These are phyloP conservation scores for Voacanga thouarsii DNA, from an alignment of 257 asterid species.

Conservation along the genomic window DNA sequence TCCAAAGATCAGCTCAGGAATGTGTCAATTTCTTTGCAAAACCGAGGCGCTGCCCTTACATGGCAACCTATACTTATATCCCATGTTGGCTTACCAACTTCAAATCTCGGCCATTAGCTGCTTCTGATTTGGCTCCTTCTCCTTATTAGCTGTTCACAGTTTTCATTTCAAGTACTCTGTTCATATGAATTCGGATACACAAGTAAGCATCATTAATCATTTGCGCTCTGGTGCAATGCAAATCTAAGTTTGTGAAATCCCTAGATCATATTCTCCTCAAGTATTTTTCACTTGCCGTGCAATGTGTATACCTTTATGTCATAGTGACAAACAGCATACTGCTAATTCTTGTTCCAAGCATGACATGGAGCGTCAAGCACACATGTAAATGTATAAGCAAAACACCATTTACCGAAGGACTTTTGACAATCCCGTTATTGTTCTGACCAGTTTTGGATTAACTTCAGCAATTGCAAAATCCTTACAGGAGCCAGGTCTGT, in stretches of 20 bases:
- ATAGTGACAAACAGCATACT: background rate
- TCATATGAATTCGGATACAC: background rate
- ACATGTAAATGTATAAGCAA: background rate
- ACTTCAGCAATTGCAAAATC: background rate
- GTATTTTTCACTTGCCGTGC: background rate
- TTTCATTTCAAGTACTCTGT: background rate
- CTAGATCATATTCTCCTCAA: background rate
- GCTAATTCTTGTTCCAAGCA: background rate
- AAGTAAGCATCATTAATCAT: background rate
- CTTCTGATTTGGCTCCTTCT: slow-evolving; percentile 37
- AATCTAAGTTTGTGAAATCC: background rate
- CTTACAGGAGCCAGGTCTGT: background rate
- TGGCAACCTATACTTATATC: slow-evolving; percentile 24
- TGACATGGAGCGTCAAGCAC: background rate
- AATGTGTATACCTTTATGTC: background rate
- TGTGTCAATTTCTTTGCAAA: slow-evolving; percentile 45
- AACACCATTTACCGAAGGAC: background rate
- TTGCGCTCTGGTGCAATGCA: background rate
- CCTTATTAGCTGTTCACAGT: slow-evolving; percentile 18
- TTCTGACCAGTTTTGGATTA: background rate
- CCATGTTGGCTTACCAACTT: slow-evolving; percentile 49
- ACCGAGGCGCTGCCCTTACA: slow-evolving; percentile 45
- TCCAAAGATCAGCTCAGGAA: slow-evolving; percentile 50
- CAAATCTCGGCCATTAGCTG: slow-evolving; percentile 10
- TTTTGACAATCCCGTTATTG: background rate